phyloP scores from a whole-genome alignment of 257 asterid genomes.

The Galeopsis tetrahit region DNA sequence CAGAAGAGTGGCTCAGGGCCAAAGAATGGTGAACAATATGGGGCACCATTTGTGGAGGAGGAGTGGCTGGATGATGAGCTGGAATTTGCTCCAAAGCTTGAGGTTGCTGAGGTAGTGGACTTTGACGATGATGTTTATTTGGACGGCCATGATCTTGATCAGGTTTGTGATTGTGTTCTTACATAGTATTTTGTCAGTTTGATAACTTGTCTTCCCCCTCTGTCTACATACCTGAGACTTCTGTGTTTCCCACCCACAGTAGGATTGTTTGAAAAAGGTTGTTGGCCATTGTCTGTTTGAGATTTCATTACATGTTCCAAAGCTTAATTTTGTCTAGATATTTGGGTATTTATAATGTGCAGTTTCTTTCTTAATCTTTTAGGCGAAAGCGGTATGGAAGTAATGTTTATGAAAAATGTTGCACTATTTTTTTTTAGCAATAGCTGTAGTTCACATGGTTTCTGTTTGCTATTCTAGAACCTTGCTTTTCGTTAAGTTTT shows the following conservation, averaged over 20 bases:
- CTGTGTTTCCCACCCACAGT: not conserved
- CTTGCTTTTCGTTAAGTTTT: not conserved
- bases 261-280: not conserved
- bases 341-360: too few species aligned
- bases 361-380: too few species aligned
- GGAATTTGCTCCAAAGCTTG: constrained; percentile 51
- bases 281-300: not conserved
- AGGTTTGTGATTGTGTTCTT: constrained; percentile 51
- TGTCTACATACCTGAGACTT: not conserved
- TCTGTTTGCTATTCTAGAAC: not conserved
- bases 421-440: not conserved
- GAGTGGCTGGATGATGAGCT: constrained; percentile 85
- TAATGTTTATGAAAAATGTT: too few species aligned
- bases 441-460: not conserved
- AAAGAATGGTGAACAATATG: constrained; percentile 93
- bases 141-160: constrained; percentile 77
- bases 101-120: constrained; percentile 62
- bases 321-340: too few species aligned
- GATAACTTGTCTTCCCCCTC: not conserved
- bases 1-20: constrained; percentile 99
- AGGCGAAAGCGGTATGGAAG: too few species aligned
- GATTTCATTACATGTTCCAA: too few species aligned
- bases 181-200: not conserved
- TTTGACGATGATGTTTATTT: constrained; percentile 57
- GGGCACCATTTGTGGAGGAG: constrained; percentile 90